Conservation (phyloP, 352 stramenopile genomes). For the Globisporangium spinosum region DNA sequence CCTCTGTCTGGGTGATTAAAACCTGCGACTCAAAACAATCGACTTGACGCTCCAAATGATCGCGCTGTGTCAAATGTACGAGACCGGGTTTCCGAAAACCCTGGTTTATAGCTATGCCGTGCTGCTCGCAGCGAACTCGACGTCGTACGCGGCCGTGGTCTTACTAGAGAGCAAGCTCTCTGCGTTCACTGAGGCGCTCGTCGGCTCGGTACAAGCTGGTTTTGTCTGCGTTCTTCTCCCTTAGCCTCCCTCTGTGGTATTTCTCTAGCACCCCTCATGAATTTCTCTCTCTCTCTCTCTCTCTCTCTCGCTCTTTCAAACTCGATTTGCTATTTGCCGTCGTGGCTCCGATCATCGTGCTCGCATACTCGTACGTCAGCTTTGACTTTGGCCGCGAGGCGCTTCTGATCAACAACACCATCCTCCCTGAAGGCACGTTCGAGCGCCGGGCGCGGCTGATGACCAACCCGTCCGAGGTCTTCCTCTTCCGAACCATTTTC, state of each 20-base stretch:
- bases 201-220: too few species aligned
- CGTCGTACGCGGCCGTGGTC: too few species aligned
- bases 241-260: too few species aligned
- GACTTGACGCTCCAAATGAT: slow-evolving; percentile 2
- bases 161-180: too few species aligned
- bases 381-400: slow-evolving; percentile 29
- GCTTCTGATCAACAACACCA: slow-evolving; percentile 1
- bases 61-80: not conserved
- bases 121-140: slow-evolving; percentile 2
- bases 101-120: not conserved
- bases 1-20: not conserved
- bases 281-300: too few species aligned
- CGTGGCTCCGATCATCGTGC: slow-evolving; percentile 23
- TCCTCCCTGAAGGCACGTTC: slow-evolving; percentile 20
- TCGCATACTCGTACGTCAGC: slow-evolving; percentile 28
- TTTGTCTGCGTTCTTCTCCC: too few species aligned
- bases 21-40: not conserved
- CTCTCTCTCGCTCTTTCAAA: not conserved
- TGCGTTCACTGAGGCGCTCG: too few species aligned
- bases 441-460: slow-evolving; percentile 30
- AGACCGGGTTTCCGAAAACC: not conserved
- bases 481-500: slow-evolving; percentile 27
- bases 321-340: slow-evolving; percentile 31
- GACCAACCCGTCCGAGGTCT: slow-evolving; percentile 27
- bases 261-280: too few species aligned